Conservation (phyloP, 1,284 basidiomycete genomes). For the Hymenochaete sp. region DNA sequence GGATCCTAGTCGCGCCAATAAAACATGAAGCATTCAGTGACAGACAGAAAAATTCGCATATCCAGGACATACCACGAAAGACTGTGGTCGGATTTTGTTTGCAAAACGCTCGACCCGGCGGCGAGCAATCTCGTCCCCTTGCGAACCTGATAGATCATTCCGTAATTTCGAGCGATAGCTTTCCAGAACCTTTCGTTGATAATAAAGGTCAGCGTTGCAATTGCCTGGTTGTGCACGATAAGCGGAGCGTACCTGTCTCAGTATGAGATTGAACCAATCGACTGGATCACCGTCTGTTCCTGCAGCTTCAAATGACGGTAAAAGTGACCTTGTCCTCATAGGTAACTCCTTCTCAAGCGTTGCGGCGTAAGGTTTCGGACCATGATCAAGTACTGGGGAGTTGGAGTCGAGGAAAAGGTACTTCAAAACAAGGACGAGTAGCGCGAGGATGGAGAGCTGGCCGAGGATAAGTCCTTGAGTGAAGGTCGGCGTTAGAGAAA, state of each 20-base stretch:
- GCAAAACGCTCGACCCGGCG: slow-evolving; percentile 60
- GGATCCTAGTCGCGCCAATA: slow-evolving; percentile 44
- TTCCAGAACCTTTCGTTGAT: slow-evolving; percentile 45
- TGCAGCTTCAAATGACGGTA: slow-evolving; percentile 17
- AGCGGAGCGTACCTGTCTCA: slow-evolving; percentile 46
- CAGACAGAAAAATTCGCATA: too few relatives aligned
- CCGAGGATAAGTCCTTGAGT: slow-evolving; percentile 76
- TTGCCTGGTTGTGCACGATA: background rate
- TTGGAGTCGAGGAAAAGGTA: slow-evolving; percentile 71
- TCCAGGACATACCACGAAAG: slow-evolving; percentile 49
- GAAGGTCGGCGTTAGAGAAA: slow-evolving; percentile 72
- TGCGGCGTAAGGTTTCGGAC: slow-evolving; percentile 20
- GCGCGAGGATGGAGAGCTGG: slow-evolving; percentile 65
- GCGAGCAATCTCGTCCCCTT: slow-evolving; percentile 67
- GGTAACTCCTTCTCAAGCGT: slow-evolving; percentile 8
- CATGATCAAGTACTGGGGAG: slow-evolving; percentile 43
- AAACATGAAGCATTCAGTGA: slow-evolving; percentile 5
- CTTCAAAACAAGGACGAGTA: slow-evolving; percentile 65
- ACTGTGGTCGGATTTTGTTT: slow-evolving; percentile 58
- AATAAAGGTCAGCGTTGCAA: slow-evolving; percentile 1
- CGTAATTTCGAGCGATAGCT: slow-evolving; percentile 66
- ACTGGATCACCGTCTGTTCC: slow-evolving; percentile 29
- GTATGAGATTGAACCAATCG: slow-evolving; percentile 67
- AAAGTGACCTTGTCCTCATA: slow-evolving; percentile 20
- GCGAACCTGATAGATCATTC: slow-evolving; percentile 47